Evolutionary conservation across 2,329 filamentous ascomycete species (phyloP).

Genomic region (Fusarium staphyleae): DNA sequence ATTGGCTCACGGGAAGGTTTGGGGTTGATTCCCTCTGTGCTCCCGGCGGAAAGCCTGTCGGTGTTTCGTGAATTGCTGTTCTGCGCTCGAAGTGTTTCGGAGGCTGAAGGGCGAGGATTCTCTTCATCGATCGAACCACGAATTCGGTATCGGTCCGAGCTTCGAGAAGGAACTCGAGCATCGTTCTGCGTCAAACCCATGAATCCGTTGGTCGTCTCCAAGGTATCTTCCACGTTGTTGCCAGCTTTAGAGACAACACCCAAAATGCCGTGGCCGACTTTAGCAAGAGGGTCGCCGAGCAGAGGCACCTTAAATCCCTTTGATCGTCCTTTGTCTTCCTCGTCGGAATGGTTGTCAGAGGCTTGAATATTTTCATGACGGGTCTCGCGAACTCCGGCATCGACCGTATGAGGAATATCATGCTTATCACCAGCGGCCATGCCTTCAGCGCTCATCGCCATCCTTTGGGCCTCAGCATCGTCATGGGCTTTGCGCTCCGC

Average conservation of each 20-base stretch:
- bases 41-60: slow-evolving; percentile 51
- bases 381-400: slow-evolving; percentile 54
- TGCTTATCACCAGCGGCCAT: slow-evolving; percentile 61
- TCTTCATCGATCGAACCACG: slow-evolving; percentile 46
- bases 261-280: slow-evolving; percentile 59
- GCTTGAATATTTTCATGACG: slow-evolving; percentile 24
- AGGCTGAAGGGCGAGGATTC: slow-evolving; percentile 20
- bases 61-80: slow-evolving; percentile 47
- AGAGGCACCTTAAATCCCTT: slow-evolving; percentile 43
- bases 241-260: slow-evolving; percentile 54
- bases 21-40: slow-evolving; percentile 41
- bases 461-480: slow-evolving; percentile 57
- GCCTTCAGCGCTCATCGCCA: slow-evolving; percentile 59
- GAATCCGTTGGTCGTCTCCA: slow-evolving; percentile 66
- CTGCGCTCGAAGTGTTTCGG: slow-evolving; percentile 45
- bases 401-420: slow-evolving; percentile 60
- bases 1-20: not conserved
- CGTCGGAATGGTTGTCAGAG: slow-evolving; percentile 23
- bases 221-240: slow-evolving; percentile 58
- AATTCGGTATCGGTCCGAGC: slow-evolving; percentile 36
- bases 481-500: slow-evolving; percentile 55
- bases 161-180: slow-evolving; percentile 23
- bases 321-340: slow-evolving; percentile 33
- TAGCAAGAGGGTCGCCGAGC: slow-evolving; percentile 51
- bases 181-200: slow-evolving; percentile 34